Conservation (phyloP, 2,329 filamentous ascomycete species). For the Colletotrichum graminicola region DNA sequence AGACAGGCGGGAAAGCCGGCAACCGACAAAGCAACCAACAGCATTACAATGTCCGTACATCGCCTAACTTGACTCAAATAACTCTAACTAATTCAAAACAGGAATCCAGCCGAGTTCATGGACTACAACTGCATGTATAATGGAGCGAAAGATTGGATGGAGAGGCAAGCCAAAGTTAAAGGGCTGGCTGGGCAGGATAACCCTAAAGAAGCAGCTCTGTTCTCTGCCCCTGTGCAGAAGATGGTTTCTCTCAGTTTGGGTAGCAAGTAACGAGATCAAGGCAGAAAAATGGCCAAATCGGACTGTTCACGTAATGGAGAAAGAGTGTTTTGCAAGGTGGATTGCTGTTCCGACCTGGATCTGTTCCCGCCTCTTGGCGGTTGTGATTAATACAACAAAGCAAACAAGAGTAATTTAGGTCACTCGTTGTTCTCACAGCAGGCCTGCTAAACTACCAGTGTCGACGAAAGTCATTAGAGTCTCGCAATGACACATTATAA, state of each 20-base stretch:
- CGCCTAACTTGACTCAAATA: constrained; percentile 33
- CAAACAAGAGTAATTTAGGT: neutral
- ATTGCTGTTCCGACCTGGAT: no score
- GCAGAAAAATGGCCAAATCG: neutral
- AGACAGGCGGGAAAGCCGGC: constrained; percentile 56
- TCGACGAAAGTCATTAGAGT: no score
- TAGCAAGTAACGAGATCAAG: neutral
- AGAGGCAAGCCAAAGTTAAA: constrained; percentile 9
- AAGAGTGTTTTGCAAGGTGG: neutral
- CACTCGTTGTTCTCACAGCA: rapidly evolving
- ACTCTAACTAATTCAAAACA: constrained; percentile 45
- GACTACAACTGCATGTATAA: constrained; percentile 56
- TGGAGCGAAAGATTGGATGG: constrained; percentile 51
- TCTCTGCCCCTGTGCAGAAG: neutral
- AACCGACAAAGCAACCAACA: constrained; percentile 45
- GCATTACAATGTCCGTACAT: constrained; percentile 17
- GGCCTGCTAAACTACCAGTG: neutral
- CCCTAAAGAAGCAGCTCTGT: neutral
- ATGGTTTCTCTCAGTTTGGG: constrained; percentile 16
- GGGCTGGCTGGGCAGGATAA: no score
- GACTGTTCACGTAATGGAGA: neutral
- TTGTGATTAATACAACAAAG: neutral
- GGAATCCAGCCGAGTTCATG: constrained; percentile 57
- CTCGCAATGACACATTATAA: neutral
- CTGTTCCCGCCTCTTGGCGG: neutral